These are phyloP conservation scores for Wallacemonas sp. DNA, from an alignment of 208 protist genomes.

Conservation along the genomic window DNA sequence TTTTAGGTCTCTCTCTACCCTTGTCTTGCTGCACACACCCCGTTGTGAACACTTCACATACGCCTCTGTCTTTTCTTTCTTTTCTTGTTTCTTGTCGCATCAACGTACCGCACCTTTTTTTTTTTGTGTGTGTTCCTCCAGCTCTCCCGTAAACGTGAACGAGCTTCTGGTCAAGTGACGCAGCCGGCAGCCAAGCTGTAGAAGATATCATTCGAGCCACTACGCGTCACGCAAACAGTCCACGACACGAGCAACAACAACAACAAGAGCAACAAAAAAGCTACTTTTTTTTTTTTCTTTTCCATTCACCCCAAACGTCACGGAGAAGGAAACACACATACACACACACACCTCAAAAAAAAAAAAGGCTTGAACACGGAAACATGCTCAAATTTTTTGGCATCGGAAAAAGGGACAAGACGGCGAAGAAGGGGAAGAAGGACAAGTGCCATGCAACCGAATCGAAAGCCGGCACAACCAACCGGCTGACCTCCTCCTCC, in stretches of 20 bases:
- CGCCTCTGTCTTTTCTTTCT: neutral
- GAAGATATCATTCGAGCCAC: too few species aligned
- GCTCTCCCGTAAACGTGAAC: too few species aligned
- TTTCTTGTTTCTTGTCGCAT: neutral
- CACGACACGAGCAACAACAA: too few species aligned
- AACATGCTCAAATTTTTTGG: constrained; percentile 34
- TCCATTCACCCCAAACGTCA: too few species aligned
- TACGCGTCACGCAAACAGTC: too few species aligned
- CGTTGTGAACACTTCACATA: too few species aligned
- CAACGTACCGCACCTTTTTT: neutral
- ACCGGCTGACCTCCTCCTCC: neutral
- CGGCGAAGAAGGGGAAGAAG: constrained; percentile 30
- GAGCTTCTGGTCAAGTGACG: too few species aligned
- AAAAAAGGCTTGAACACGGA: neutral
- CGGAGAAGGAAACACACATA: neutral
- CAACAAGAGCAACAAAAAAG: constrained; percentile 5
- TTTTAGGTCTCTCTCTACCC: too few species aligned
- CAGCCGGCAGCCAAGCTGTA: too few species aligned
- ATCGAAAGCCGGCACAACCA: neutral
- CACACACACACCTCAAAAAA: neutral
- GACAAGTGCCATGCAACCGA: neutral
- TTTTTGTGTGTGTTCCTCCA: constrained; percentile 15
- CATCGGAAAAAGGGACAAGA: constrained; percentile 40
- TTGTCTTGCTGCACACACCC: too few species aligned
- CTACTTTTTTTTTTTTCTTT: too few species aligned